Percentiles rank a stretch among this genome's conserved stretches.
Conservation (phyloP, 2,329 filamentous ascomycete species). For the Cytospora schulzeri region DNA sequence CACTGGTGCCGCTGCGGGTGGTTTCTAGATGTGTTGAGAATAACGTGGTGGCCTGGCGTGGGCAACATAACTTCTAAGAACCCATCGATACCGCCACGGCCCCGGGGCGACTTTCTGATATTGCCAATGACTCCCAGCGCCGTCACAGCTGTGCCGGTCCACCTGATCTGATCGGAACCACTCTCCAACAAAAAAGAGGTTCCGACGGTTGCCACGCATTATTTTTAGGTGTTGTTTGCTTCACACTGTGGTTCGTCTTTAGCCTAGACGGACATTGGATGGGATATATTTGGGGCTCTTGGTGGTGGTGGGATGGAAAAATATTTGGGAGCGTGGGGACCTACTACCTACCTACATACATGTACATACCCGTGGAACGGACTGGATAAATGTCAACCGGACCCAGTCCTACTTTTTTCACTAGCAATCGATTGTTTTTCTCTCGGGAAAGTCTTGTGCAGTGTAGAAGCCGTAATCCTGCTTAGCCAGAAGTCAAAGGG, state of each 20-base stretch:
- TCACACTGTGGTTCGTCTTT: neutral
- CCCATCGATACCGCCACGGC: neutral
- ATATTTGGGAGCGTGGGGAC: neutral
- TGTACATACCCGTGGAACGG: neutral
- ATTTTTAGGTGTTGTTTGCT: neutral
- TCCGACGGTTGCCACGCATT: neutral
- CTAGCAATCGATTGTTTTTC: neutral
- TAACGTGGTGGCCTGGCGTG: neutral
- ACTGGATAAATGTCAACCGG: neutral
- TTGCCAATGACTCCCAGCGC: neutral
- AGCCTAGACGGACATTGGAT: neutral
- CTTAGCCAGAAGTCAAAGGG: neutral
- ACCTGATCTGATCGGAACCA: neutral
- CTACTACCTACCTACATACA: neutral
- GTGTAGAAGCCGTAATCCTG: neutral
- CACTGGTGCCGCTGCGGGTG: neutral
- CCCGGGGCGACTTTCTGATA: neutral
- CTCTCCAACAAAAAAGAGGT: neutral
- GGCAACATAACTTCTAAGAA: neutral
- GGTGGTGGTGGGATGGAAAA: neutral
- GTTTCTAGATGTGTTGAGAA: neutral
- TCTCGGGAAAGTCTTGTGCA: neutral
- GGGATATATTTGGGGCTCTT: neutral
- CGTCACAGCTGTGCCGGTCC: neutral
- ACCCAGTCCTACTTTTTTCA: neutral